Evolutionary conservation across 768 basidiomycete genomes (phyloP).

Genomic region (Flagelloscypha sp.): DNA sequence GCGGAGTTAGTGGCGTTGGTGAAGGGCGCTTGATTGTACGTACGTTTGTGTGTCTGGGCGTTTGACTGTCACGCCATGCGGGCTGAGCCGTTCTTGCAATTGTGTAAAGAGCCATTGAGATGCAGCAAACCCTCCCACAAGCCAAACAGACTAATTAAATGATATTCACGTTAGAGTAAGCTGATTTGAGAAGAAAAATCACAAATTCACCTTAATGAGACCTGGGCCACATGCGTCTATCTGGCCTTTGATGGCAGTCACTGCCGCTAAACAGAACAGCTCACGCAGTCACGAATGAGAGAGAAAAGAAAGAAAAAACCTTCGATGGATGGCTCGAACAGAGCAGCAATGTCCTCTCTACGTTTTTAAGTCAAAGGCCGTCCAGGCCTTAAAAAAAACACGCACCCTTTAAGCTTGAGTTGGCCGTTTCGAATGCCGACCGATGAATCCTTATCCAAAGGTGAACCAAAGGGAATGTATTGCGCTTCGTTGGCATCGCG

Average conservation of each 20-base stretch:
- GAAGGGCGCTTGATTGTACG: constrained; percentile 12
- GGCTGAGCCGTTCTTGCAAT: constrained; percentile 57
- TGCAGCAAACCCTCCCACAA: constrained; percentile 79
- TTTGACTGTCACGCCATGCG: constrained; percentile 52
- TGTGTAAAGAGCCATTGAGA: constrained; percentile 75
- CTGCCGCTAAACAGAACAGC: constrained; percentile 37
- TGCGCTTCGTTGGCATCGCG: constrained; percentile 59
- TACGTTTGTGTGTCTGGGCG: constrained; percentile 77
- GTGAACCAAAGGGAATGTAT: constrained; percentile 71
- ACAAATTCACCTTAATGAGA: constrained; percentile 64
- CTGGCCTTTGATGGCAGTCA: constrained; percentile 60
- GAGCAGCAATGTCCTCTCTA: constrained; percentile 49
- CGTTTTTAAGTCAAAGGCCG: neutral
- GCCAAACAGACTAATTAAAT: constrained; percentile 57
- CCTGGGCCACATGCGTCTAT: constrained; percentile 63
- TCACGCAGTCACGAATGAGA: neutral
- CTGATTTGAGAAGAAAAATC: constrained; percentile 1
- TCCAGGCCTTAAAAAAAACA: too few relatives aligned
- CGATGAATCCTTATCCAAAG: constrained; percentile 62
- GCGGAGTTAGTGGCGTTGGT: too few relatives aligned
- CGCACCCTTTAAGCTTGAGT: constrained; percentile 62
- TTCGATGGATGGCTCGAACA: constrained; percentile 75
- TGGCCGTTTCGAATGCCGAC: constrained; percentile 69
- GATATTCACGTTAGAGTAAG: constrained; percentile 4
- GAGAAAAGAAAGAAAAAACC: constrained; percentile 17